Evolutionary conservation across 75 land plant genomes (phyloP).

Genomic region (Picea sitchensis): DNA sequence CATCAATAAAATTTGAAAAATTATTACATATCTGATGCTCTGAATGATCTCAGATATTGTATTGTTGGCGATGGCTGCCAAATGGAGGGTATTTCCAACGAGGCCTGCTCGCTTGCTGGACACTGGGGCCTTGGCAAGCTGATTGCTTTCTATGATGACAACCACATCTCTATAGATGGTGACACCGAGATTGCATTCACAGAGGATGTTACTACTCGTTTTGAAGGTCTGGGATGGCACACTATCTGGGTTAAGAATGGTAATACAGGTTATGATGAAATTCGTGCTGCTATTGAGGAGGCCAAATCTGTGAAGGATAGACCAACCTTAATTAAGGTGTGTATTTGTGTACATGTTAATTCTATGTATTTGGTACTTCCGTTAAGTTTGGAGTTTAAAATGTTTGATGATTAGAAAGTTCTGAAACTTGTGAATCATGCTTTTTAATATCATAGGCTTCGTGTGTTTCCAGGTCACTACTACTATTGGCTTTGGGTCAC

Average conservation of each 20-base stretch:
- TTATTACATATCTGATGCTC: not conserved
- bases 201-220: slow-evolving; percentile 74
- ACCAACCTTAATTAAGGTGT: slow-evolving; percentile 95
- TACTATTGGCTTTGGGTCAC: slow-evolving; percentile 95
- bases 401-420: not conserved
- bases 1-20: not conserved
- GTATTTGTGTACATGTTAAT: not conserved
- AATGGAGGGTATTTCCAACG: slow-evolving; percentile 96
- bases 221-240: slow-evolving; percentile 97
- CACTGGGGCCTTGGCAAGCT: slow-evolving; percentile 99
- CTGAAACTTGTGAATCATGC: not conserved
- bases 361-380: not conserved
- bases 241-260: slow-evolving; percentile 98
- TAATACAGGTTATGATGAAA: slow-evolving; percentile 78
- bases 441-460: not conserved
- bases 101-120: slow-evolving; percentile 91
- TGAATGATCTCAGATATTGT: slow-evolving; percentile 41
- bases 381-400: not conserved
- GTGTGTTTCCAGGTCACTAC: slow-evolving; percentile 69
- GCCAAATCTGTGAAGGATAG: slow-evolving; percentile 83
- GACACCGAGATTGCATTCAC: slow-evolving; percentile 98
- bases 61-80: slow-evolving; percentile 97
- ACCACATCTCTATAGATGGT: slow-evolving; percentile 98
- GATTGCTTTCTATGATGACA: slow-evolving; percentile 96
- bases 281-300: slow-evolving; percentile 69